Evolutionary conservation across 2,329 filamentous ascomycete species (phyloP).

Genomic region (Ophiostoma australiae): DNA sequence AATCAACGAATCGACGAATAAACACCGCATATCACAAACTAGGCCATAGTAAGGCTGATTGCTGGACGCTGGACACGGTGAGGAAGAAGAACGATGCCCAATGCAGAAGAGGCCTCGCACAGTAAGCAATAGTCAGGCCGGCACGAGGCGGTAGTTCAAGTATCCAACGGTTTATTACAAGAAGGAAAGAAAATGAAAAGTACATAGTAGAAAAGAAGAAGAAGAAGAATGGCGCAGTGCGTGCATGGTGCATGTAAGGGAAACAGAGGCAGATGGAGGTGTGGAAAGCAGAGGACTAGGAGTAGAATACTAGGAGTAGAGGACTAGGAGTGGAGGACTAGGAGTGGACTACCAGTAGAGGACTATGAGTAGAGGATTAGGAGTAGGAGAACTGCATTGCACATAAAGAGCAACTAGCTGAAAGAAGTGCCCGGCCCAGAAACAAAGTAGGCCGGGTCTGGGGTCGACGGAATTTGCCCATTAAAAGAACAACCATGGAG

Average conservation of each 20-base stretch:
- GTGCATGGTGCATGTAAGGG: not conserved
- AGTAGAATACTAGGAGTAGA: not conserved
- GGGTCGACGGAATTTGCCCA: not conserved
- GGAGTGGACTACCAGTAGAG: too few relatives aligned
- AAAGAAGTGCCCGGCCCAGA: not conserved
- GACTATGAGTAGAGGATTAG: not conserved
- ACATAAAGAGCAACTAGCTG: too few relatives aligned
- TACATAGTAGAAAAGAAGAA: too few relatives aligned
- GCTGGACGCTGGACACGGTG: not conserved
- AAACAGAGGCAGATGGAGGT: not conserved
- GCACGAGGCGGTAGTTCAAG: not conserved
- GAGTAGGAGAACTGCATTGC: not conserved
- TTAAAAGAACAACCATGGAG: not conserved
- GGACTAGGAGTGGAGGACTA: too few relatives aligned
- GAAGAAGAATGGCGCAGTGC: not conserved
- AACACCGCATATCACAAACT: too few relatives aligned
- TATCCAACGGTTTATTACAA: not conserved
- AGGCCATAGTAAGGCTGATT: not conserved
- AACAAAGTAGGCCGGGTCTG: not conserved
- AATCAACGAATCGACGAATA: too few relatives aligned
- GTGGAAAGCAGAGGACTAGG: not conserved
- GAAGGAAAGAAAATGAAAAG: not conserved
- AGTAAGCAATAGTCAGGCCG: not conserved
- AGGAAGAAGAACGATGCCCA: not conserved
- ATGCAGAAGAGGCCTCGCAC: not conserved